These are phyloP conservation scores for Tympanopsis confertula DNA, from an alignment of 2,329 filamentous ascomycete species.

Conservation along the genomic window DNA sequence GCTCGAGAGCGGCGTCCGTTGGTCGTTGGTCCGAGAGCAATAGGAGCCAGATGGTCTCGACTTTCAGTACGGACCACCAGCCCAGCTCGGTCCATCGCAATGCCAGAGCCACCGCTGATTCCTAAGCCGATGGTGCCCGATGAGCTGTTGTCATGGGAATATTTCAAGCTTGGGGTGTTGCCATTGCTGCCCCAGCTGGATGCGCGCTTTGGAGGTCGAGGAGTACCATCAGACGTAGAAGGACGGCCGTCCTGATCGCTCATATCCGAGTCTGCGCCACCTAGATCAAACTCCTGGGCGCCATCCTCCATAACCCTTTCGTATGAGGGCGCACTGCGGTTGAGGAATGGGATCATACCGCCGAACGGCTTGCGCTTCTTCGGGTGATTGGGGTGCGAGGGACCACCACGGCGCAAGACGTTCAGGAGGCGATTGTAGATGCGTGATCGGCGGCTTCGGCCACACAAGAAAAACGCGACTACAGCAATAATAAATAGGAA, in stretches of 20 bases:
- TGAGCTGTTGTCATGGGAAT: constrained; percentile 24
- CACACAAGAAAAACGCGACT: constrained; percentile 63
- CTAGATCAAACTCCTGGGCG: constrained; percentile 65
- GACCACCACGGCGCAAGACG: constrained; percentile 24
- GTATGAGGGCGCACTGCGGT: constrained; percentile 46
- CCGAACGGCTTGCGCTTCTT: constrained; percentile 16
- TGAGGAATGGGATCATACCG: constrained; percentile 54
- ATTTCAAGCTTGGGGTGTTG: constrained; percentile 19
- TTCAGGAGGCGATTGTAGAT: constrained; percentile 40
- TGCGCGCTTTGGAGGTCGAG: neutral
- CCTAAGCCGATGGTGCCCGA: constrained; percentile 14
- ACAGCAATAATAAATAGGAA: constrained; percentile 64
- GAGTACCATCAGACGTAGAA: neutral
- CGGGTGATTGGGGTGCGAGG: constrained; percentile 31
- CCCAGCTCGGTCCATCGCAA: constrained; percentile 53
- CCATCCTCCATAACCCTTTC: constrained; percentile 81
- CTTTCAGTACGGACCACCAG: constrained; percentile 76
- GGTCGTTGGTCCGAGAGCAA: constrained; percentile 38
- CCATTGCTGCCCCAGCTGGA: constrained; percentile 14
- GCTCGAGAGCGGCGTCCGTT: constrained; percentile 45
- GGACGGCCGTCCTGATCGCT: constrained; percentile 29
- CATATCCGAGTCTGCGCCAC: constrained; percentile 51
- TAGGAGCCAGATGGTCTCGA: constrained; percentile 58
- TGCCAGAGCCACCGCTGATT: constrained; percentile 2
- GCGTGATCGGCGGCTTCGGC: constrained; percentile 61